Conservation (phyloP, 2,329 filamentous ascomycete species). For the Parafenestella ontariensis region DNA sequence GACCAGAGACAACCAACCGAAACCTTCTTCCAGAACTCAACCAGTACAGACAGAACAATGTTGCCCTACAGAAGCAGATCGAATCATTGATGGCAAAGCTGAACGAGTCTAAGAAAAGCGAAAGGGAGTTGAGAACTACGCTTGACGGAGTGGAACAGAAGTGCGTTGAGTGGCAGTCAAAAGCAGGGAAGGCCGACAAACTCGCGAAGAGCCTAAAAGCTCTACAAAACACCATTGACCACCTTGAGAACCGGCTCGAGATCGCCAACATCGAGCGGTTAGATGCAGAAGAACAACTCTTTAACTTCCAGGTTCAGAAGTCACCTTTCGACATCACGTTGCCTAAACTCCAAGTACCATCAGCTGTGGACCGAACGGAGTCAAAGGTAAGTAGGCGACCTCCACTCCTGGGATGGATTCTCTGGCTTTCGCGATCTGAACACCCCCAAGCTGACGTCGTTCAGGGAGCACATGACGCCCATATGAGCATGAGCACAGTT, state of each 20-base stretch:
- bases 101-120: constrained; percentile 47
- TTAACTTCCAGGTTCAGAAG: constrained; percentile 36
- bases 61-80: constrained; percentile 45
- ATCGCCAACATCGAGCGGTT: constrained; percentile 51
- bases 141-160: constrained; percentile 44
- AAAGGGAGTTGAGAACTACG: constrained; percentile 36
- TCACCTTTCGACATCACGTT: constrained; percentile 33
- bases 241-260: constrained; percentile 50
- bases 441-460: neutral
- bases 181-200: constrained; percentile 34
- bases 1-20: constrained; percentile 42
- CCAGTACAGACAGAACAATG: constrained; percentile 45
- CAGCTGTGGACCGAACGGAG: neutral
- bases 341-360: constrained; percentile 11
- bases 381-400: constrained; percentile 2
- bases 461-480: constrained; percentile 13
- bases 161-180: constrained; percentile 36
- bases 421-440: neutral
- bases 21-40: constrained; percentile 50
- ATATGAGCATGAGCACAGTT: constrained; percentile 39
- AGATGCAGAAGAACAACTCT: constrained; percentile 50
- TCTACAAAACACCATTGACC: constrained; percentile 47
- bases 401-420: neutral
- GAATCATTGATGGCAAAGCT: constrained; percentile 50
- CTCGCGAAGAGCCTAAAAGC: constrained; percentile 35